phyloP scores from a whole-genome alignment of 495 filamentous ascomycete genomes.

The Collariella sp. region DNA sequence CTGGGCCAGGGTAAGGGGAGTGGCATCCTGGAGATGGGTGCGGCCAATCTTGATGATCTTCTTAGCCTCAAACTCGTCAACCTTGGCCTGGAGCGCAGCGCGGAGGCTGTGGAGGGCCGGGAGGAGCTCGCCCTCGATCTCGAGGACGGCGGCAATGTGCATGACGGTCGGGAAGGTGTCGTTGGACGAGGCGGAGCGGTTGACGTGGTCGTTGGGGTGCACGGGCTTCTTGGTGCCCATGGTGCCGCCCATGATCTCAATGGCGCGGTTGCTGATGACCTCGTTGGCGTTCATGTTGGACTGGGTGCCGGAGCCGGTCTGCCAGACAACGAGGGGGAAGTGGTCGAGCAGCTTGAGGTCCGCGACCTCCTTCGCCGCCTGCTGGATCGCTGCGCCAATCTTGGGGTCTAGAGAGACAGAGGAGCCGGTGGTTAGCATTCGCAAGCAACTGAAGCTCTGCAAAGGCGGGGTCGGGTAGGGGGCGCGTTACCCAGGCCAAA shows the following conservation, averaged over 20 bases:
- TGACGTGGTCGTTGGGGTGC: conserved; percentile 98
- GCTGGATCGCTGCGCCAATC: conserved; percentile 85
- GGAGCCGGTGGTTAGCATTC: conserved; percentile 8
- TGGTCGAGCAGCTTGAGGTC: conserved; percentile 91
- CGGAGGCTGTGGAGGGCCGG: conserved; percentile 75
- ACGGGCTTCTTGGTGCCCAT: conserved; percentile 97
- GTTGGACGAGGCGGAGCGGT: conserved; percentile 97
- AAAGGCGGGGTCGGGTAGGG: conserved; percentile 7
- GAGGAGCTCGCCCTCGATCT: conserved; percentile 77
- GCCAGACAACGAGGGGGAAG: conserved; percentile 98
- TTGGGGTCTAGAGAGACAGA: conserved; percentile 57
- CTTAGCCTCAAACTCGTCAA: conserved; percentile 73
- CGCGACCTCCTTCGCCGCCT: conserved; percentile 89
- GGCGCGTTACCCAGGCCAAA: conserved; percentile 73
- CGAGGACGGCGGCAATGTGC: conserved; percentile 95
- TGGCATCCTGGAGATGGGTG: conserved; percentile 96
- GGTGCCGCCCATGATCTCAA: conserved; percentile 89
- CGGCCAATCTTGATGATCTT: conserved; percentile 97
- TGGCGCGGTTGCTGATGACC: conserved; percentile 98
- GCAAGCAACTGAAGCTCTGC: not conserved
- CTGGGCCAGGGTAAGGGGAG: conserved; percentile 89
- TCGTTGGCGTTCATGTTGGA: conserved; percentile 99
- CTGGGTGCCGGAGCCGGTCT: conserved; percentile 96
- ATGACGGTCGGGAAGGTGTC: conserved; percentile 99
- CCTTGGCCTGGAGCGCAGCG: conserved; percentile 75